phyloP scores from a whole-genome alignment of 2,329 filamentous ascomycete genomes.

The Nannizzia gypsea region DNA sequence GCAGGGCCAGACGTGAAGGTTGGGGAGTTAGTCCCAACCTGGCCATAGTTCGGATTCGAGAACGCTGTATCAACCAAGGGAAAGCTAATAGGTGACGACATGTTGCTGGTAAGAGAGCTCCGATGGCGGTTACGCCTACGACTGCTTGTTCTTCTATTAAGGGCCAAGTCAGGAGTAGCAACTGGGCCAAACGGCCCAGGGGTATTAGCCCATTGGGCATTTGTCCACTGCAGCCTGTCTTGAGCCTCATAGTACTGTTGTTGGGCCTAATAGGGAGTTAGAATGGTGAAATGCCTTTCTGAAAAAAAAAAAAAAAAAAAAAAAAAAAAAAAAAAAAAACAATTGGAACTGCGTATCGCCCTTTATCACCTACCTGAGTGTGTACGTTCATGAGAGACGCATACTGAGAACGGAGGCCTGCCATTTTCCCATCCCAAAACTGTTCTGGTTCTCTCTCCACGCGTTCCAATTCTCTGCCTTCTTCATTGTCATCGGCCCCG shows the following conservation, averaged over 20 bases:
- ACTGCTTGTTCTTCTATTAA: constrained; percentile 30
- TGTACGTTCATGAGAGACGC: constrained; percentile 32
- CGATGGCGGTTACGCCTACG: constrained; percentile 35
- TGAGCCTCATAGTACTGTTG: constrained; percentile 37
- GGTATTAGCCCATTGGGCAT: constrained; percentile 25
- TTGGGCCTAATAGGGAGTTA: constrained; percentile 21
- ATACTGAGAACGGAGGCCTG: constrained; percentile 33
- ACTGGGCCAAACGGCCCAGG: constrained; percentile 30
- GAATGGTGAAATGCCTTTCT: neutral
- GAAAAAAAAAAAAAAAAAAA: neutral
- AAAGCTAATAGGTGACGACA: constrained; percentile 36
- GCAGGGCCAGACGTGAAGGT: constrained; percentile 40
- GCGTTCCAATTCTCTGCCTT: constrained; percentile 40
- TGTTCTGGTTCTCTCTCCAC: constrained; percentile 39
- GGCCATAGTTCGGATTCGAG: constrained; percentile 35
- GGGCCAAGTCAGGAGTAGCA: constrained; percentile 32
- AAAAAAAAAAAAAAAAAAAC: neutral
- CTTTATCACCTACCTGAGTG: constrained; percentile 23
- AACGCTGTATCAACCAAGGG: constrained; percentile 31
- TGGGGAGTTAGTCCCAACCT: constrained; percentile 40
- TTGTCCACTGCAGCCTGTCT: constrained; percentile 35
- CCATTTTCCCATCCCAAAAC: constrained; percentile 36
- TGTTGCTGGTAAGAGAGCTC: constrained; percentile 36
- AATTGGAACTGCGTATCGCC: neutral
- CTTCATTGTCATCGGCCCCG: constrained; percentile 38